phyloP scores from a whole-genome alignment of 495 filamentous ascomycete genomes.

The Echria macrotheca region DNA sequence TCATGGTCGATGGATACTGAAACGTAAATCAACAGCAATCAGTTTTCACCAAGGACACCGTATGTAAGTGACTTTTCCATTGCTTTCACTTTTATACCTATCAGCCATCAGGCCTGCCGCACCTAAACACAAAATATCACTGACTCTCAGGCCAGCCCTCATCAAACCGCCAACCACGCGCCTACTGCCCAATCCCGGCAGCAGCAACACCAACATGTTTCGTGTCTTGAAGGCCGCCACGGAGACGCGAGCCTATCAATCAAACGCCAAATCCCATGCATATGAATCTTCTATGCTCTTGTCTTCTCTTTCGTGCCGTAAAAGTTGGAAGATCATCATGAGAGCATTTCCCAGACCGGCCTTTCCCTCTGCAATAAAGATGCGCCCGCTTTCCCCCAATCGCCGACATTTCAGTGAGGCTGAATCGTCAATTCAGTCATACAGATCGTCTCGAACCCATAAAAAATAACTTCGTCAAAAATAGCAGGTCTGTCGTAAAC shows the following conservation, averaged over 20 bases:
- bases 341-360: constrained; percentile 13
- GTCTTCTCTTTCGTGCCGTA: constrained; percentile 8
- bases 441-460: constrained; percentile 23
- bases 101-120: too few species aligned
- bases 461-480: constrained; percentile 20
- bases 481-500: constrained; percentile 59
- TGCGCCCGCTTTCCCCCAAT: not conserved
- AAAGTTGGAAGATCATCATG: not conserved
- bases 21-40: too few species aligned
- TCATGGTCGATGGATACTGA: too few species aligned
- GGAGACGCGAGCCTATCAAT: constrained; percentile 7
- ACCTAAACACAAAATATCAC: too few species aligned
- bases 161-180: too few species aligned
- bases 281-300: constrained; percentile 17
- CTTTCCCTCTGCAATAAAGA: constrained; percentile 2
- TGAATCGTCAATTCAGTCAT: constrained; percentile 19
- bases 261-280: constrained; percentile 24
- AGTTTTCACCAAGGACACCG: too few species aligned
- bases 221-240: constrained; percentile 12
- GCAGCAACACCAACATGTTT: constrained; percentile 2
- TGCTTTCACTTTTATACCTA: too few species aligned
- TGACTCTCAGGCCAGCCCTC: too few species aligned
- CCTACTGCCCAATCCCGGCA: too few species aligned
- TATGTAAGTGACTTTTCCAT: too few species aligned
- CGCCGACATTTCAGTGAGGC: not conserved